Base-by-base conservation (phyloP, 306 rosid species). In the Trifolium pratense region DNA sequence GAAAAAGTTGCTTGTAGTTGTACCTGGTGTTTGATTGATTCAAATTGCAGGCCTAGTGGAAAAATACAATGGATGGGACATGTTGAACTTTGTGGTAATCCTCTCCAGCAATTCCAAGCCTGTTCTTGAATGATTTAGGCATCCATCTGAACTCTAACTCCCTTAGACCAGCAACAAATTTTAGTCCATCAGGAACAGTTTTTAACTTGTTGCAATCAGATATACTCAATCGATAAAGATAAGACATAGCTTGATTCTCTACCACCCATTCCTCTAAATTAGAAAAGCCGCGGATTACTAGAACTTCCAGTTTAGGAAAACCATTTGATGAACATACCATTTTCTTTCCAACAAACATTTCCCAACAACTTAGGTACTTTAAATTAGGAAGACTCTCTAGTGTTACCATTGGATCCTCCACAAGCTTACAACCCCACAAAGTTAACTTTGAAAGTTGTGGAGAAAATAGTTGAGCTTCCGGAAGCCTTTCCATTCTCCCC, bases 161-260 rank as follows among this genome's bases (percentile, higher is more conserved):
- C 55, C 69, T 60, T 3, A 89, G 81, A 46, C 39, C 13, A 25
- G 25, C 5, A 15, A 77, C 69, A 70, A 43, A 81, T 63, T 29
- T 69, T 8, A 89, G 31, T 21, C 94, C 94, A 18, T 86, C 80
- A 0, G 91, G 93, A 77, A 86, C 70, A 9, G 21, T 74, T 66
- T 31, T 69, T 57, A 89, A n/a, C 60, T 37, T 71, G 62, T 36
- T 59, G n/a, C 81, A 69, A 10, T 29, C 57, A 1, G 45, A 25
- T 64, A 86, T 77, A 25, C 57, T 17, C 29, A 89, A 39, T 26
- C 81, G 53, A 37, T 11, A 5, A 37, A 85, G 87, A 17, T 36
- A 56, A 13, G 63, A 42, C 85, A 85, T 74, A 25, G 85, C 85
- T 43, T 77, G 80, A 61, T 72, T 63, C 72, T 85, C 81, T 61